phyloP scores from a whole-genome alignment of 2,329 filamentous ascomycete species.

The Coniochaeta ligniaria region DNA sequence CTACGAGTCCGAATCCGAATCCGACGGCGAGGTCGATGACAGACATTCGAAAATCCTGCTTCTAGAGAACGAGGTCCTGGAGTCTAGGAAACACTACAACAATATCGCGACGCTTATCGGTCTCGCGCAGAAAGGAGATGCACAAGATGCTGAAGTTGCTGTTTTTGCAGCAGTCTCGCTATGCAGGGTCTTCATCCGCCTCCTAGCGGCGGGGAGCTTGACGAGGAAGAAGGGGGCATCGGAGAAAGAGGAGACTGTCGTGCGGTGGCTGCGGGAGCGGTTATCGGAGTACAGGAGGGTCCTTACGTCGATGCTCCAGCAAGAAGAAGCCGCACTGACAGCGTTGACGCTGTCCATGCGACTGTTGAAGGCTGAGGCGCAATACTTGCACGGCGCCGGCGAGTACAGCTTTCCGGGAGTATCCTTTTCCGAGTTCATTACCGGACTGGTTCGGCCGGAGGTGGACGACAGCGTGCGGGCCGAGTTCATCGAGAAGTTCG shows the following conservation, averaged over 20 bases:
- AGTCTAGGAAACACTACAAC: slow-evolving; percentile 88
- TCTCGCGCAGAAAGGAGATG: slow-evolving; percentile 41
- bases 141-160: slow-evolving; percentile 42
- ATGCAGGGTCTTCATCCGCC: slow-evolving; percentile 76
- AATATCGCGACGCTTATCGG: slow-evolving; percentile 71
- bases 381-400: slow-evolving; percentile 50
- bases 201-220: slow-evolving; percentile 69
- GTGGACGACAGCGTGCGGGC: slow-evolving; percentile 54
- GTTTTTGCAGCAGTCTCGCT: slow-evolving; percentile 71
- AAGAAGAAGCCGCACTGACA: slow-evolving; percentile 58
- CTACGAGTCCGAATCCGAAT: background rate
- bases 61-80: slow-evolving; percentile 73
- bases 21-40: slow-evolving; percentile 30
- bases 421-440: slow-evolving; percentile 60
- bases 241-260: slow-evolving; percentile 68
- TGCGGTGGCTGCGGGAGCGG: slow-evolving; percentile 71
- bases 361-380: slow-evolving; percentile 71
- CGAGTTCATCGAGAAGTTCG: slow-evolving; percentile 71
- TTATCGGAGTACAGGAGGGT: slow-evolving; percentile 63
- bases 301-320: slow-evolving; percentile 53
- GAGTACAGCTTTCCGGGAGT: slow-evolving; percentile 63
- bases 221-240: slow-evolving; percentile 55
- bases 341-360: slow-evolving; percentile 77
- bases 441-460: slow-evolving; percentile 49
- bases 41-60: slow-evolving; percentile 60